Evolutionary conservation across 1,139 yeast species (phyloP).

Genomic region (Geotrichum aggregatum): DNA sequence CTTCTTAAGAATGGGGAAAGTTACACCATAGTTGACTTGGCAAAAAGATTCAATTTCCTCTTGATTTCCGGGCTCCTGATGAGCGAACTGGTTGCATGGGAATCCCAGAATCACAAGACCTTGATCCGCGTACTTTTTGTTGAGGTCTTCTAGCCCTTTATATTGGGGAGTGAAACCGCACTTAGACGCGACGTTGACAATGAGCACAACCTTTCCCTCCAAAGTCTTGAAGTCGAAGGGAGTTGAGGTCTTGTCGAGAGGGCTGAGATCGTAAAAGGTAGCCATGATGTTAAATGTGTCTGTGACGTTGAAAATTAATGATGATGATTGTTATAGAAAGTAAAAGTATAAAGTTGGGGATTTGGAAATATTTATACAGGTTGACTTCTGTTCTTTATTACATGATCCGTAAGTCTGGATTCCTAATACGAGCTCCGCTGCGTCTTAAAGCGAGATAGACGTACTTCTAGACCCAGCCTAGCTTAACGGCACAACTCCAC

Average conservation of each 20-base stretch:
- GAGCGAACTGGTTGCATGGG: constrained; percentile 89
- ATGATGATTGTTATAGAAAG: background rate
- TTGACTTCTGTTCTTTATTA: no score
- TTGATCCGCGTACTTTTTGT: constrained; percentile 69
- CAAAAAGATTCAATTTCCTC: constrained; percentile 64
- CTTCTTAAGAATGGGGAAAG: constrained; percentile 85
- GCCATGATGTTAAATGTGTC: constrained; percentile 25
- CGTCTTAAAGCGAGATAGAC: no score
- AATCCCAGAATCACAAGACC: constrained; percentile 82
- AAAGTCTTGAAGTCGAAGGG: constrained; percentile 64
- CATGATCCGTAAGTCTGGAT: no score
- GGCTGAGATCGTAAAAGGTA: constrained; percentile 54
- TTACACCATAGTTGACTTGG: constrained; percentile 66
- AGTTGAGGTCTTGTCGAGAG: constrained; percentile 55
- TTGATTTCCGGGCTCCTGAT: constrained; percentile 78
- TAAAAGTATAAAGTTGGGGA: no score
- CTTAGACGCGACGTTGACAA: constrained; percentile 90
- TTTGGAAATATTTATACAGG: no score
- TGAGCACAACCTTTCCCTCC: constrained; percentile 83
- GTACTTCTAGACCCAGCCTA: no score
- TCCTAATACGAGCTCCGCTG: no score
- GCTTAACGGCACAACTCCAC: no score
- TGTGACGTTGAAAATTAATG: background rate
- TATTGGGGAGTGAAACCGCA: constrained; percentile 61
- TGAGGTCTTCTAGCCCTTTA: constrained; percentile 73